Conservation (phyloP, 352 stramenopile species). For the Discostella stelligera region DNA sequence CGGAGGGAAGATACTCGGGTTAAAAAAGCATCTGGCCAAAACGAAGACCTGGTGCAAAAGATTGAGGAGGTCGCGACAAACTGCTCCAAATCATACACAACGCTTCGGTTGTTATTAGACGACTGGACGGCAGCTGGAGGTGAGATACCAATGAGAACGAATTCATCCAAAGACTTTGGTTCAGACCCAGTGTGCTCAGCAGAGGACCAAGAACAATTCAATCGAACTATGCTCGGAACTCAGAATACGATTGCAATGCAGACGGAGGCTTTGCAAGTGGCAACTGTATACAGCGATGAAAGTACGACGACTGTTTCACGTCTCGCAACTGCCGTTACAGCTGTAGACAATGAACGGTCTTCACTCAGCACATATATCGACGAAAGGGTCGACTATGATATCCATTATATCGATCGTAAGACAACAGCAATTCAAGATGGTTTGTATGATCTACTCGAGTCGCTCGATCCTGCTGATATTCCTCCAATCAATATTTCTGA, state of each 20-base stretch:
- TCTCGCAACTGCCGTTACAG: constrained; percentile 24
- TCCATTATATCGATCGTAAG: constrained; percentile 48
- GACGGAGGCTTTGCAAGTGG: constrained; percentile 43
- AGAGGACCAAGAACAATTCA: constrained; percentile 40
- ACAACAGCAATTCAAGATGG: constrained; percentile 43
- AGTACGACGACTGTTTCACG: constrained; percentile 28
- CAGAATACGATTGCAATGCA: constrained; percentile 50
- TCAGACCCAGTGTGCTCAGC: constrained; percentile 18
- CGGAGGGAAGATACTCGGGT: constrained; percentile 34
- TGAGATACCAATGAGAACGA: constrained; percentile 23
- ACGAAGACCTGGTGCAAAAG: constrained; percentile 36
- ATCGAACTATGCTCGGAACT: constrained; percentile 40
- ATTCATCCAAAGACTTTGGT: not conserved
- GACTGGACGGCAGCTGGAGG: constrained; percentile 41
- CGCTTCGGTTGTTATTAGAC: constrained; percentile 40
- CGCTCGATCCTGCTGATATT: constrained; percentile 26
- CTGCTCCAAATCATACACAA: constrained; percentile 47
- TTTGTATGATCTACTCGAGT: constrained; percentile 25
- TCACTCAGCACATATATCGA: constrained; percentile 31
- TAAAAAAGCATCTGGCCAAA: constrained; percentile 16
- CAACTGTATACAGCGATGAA: constrained; percentile 40
- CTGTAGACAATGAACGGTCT: constrained; percentile 16
- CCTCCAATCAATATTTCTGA: constrained; percentile 35
- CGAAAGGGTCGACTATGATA: constrained; percentile 40
- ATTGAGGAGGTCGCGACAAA: constrained; percentile 21